A percentile compares a stretch with the other conserved stretches of the same genome.
These are phyloP conservation scores for Acanthamoeba triangularis DNA, from an alignment of 208 protist species.

Conservation along the genomic window DNA sequence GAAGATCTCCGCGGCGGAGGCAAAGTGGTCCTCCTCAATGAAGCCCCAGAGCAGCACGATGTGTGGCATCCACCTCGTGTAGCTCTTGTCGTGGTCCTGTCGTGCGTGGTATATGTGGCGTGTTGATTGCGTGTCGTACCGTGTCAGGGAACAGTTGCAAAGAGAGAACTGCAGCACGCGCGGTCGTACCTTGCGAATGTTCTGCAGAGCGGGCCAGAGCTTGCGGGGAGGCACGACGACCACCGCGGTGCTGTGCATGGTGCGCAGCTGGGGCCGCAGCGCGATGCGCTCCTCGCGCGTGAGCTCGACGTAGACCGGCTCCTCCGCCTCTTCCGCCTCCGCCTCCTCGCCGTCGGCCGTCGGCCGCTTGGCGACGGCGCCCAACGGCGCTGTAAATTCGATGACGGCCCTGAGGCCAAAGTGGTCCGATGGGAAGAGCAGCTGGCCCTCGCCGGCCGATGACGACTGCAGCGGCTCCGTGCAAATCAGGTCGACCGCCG, in stretches of 20 bases:
- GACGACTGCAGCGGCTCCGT: conserved; percentile 26
- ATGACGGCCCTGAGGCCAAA: conserved; percentile 44
- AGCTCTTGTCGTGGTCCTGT: conserved; percentile 76
- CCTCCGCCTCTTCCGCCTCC: neutral
- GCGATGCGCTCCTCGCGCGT: conserved; percentile 56
- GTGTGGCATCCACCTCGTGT: conserved; percentile 71
- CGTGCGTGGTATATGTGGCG: neutral
- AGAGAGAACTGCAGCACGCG: neutral
- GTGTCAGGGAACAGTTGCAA: neutral
- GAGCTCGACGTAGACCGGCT: neutral
- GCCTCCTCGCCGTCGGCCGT: neutral
- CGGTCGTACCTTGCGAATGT: conserved; percentile 25
- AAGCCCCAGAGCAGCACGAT: conserved; percentile 61
- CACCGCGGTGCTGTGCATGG: conserved; percentile 45
- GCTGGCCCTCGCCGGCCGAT: neutral
- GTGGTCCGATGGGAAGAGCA: conserved; percentile 59
- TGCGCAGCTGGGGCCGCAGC: conserved; percentile 35
- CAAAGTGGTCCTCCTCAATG: conserved; percentile 72
- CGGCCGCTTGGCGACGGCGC: neutral
- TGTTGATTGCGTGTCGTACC: no score
- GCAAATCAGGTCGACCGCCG: conserved; percentile 18
- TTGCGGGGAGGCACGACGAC: conserved; percentile 57
- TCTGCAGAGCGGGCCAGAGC: conserved; percentile 56
- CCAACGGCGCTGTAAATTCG: neutral
- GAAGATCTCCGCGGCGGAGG: conserved; percentile 22